phyloP scores from a whole-genome alignment of 192 early-diverging fungal genomes.

The Backusella australiensis region DNA sequence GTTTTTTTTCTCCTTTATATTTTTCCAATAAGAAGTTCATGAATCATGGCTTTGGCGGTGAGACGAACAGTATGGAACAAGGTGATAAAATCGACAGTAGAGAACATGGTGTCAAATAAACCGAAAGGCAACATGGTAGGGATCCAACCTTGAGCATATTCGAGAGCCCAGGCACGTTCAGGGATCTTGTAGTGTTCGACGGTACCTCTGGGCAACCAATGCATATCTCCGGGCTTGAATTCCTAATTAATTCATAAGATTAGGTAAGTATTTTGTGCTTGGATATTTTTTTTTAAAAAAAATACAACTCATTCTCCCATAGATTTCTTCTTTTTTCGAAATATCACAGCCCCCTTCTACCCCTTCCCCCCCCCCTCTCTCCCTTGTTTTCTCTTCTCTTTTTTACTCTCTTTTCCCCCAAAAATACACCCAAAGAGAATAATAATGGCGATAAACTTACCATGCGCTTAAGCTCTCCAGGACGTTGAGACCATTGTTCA shows the following conservation, averaged over 20 bases:
- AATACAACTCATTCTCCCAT: too few relatives aligned
- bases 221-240: conserved; percentile 38
- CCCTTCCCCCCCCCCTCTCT: not conserved
- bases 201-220: conserved; percentile 39
- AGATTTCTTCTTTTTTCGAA: not conserved
- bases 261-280: not conserved
- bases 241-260: conserved; percentile 19
- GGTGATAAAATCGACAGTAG: conserved; percentile 38
- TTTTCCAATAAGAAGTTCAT: conserved; percentile 31
- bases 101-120: conserved; percentile 37
- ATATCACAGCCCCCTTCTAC: not conserved
- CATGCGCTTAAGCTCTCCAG: conserved; percentile 37
- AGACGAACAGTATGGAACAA: conserved; percentile 39
- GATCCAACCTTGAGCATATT: conserved; percentile 46
- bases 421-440: not conserved
- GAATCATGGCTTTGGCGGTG: conserved; percentile 27
- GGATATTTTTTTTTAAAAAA: too few relatives aligned
- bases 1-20: conserved; percentile 19
- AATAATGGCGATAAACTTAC: conserved; percentile 15
- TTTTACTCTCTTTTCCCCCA: not conserved
- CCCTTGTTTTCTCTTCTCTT: not conserved
- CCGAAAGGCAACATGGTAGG: conserved; percentile 47
- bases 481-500: conserved; percentile 43
- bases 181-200: conserved; percentile 48
- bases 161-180: conserved; percentile 42